phyloP scores from a whole-genome alignment of 139 green algal genomes.

The Dunaliella primolecta region DNA sequence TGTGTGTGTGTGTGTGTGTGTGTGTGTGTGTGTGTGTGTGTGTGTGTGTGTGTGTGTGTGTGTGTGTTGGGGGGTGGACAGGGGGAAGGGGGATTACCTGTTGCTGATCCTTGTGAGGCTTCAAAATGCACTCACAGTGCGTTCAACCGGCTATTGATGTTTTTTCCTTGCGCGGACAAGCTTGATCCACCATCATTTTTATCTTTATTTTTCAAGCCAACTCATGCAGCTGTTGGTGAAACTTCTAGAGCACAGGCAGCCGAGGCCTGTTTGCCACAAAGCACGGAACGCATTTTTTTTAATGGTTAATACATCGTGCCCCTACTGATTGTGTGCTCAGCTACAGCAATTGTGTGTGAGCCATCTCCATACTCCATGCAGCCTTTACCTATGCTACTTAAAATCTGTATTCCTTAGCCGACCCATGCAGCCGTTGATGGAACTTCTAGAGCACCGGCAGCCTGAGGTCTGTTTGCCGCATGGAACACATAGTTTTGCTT shows the following conservation, averaged over 20 bases:
- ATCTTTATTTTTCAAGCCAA: not conserved
- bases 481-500: too few species aligned
- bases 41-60: not conserved
- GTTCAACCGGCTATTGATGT: too few species aligned
- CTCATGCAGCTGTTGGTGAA: not conserved
- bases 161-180: too few species aligned
- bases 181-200: too few species aligned
- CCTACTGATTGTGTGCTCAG: too few species aligned
- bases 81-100: not conserved
- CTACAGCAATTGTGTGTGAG: too few species aligned
- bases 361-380: too few species aligned
- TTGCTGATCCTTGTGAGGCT: not conserved
- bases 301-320: too few species aligned
- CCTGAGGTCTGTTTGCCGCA: too few species aligned
- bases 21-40: not conserved
- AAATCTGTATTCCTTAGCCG: not conserved
- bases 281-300: too few species aligned
- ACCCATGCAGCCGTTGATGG: not conserved
- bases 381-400: too few species aligned
- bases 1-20: not conserved
- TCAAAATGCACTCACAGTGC: not conserved
- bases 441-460: not conserved
- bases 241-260: not conserved
- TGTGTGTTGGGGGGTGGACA: not conserved
- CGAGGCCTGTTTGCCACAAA: too few species aligned